phyloP scores from a whole-genome alignment of 495 filamentous ascomycete genomes.

The Hypoxylon trugodes region DNA sequence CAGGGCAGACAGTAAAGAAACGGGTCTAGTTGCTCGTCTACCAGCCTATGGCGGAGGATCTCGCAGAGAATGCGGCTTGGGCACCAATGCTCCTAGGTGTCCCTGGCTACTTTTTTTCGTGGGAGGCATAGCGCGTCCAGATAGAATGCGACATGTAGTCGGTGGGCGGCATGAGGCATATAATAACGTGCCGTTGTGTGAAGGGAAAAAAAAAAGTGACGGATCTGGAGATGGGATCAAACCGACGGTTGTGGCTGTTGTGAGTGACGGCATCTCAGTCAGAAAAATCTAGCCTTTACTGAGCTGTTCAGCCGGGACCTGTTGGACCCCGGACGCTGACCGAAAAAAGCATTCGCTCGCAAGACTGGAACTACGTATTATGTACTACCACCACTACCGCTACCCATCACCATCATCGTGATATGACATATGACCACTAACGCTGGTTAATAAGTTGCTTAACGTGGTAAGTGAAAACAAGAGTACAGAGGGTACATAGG shows the following conservation, averaged over 20 bases:
- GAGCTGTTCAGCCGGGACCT: constrained; percentile 33
- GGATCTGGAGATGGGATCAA: constrained; percentile 35
- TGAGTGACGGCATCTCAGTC: constrained; percentile 28
- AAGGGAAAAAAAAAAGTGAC: constrained; percentile 19
- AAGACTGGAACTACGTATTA: too few species aligned
- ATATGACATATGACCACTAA: constrained; percentile 10
- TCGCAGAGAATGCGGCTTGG: constrained; percentile 51
- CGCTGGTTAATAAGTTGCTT: constrained; percentile 29
- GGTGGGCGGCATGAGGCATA: constrained; percentile 38
- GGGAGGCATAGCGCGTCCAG: constrained; percentile 41
- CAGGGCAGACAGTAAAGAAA: constrained; percentile 34
- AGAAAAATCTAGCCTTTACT: constrained; percentile 13
- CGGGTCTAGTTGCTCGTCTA: constrained; percentile 39
- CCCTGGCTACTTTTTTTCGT: constrained; percentile 48
- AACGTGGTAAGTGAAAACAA: not conserved
- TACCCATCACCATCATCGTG: too few species aligned
- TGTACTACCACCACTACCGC: too few species aligned
- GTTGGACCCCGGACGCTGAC: constrained; percentile 35
- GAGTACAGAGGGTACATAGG: too few species aligned
- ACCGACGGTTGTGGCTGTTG: too few species aligned
- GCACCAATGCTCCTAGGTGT: constrained; percentile 58
- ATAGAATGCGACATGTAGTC: constrained; percentile 42
- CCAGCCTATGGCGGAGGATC: constrained; percentile 47
- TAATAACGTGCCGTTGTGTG: not conserved
- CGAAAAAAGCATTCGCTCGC: constrained; percentile 32